Base-by-base conservation (phyloP, 2,329 filamentous ascomycete species). In the Lachnellula hyalina region DNA sequence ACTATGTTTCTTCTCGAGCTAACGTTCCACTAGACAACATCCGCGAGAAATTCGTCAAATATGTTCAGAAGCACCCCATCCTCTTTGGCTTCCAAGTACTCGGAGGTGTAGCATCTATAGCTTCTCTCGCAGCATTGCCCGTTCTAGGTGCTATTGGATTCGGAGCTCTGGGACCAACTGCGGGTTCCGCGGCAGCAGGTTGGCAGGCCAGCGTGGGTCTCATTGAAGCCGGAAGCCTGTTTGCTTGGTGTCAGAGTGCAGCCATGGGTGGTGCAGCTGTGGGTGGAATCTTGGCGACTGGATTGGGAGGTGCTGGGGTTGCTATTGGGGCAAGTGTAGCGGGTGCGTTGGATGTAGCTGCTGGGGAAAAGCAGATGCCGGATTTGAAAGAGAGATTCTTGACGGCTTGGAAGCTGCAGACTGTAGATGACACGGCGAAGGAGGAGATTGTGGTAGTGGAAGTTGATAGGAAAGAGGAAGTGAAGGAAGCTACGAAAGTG, bases 211-310 rank as follows among this genome's bases (percentile, higher is more conserved):
- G 58, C 12, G 56, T 67, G 15, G 65, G 66, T 21, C 11, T 62
- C 9, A 59, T 68, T 8, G 51, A 68, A 52, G 65, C 57, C 11
- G 66, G 65, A 0, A 67, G 65, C 44, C 21, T 67, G 0, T 68
- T 67, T 49, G 61, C 66, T 5, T 68, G 63, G 64, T 68, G 63
- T 57, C 64, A 68, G 52, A 67, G 66, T 47, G 62, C 60, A 19
- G 61, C 57, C 2, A 63, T 64, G 59, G 64, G 64, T 40, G 65
- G 64, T 28, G 61, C 61, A 41, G 63, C 65, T 49, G 32, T 65
- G 14, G 52, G 55, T 32, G 61, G 59, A 4, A 59, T 67, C 36
- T n/a, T 56, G 11, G 59, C 51, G 32, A 49, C 54, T 23, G 63
- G 64, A 8, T 34, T 55, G 15, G 51, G 46, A 38, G 61, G 58